A percentile compares a stretch with the other conserved stretches of the same genome.
Conservation (phyloP, 345 rosid species). For the Pistacia vera region DNA sequence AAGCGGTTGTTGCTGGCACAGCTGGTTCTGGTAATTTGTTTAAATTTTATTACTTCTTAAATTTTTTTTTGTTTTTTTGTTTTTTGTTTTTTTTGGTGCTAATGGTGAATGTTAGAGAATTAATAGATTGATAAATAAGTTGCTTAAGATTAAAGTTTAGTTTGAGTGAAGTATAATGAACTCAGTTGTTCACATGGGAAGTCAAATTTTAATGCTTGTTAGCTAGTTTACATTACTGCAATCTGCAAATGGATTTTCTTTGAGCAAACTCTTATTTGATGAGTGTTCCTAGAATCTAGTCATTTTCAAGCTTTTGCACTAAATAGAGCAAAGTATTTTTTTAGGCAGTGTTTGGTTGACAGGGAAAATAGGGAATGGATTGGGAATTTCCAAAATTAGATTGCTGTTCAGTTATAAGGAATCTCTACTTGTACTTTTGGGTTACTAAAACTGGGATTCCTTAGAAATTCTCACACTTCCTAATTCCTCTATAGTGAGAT, state of each 20-base stretch:
- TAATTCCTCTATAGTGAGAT: too few relatives aligned
- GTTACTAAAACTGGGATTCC: too few relatives aligned
- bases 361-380: too few relatives aligned
- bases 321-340: not conserved
- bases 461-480: too few relatives aligned
- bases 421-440: too few relatives aligned
- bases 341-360: too few relatives aligned
- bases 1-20: conserved; percentile 93
- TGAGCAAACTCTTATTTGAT: conserved; percentile 1
- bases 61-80: too few relatives aligned
- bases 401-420: too few relatives aligned
- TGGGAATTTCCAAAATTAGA: too few relatives aligned
- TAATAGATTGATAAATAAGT: not conserved
- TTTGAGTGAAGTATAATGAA: not conserved
- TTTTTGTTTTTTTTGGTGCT: not conserved
- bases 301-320: not conserved
- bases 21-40: conserved; percentile 80
- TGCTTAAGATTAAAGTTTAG: not conserved
- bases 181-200: not conserved
- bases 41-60: not conserved
- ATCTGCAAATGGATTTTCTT: not conserved
- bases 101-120: not conserved
- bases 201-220: not conserved
- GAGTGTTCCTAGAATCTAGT: not conserved
- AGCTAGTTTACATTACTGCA: not conserved